Evolutionary conservation across 2,329 filamentous ascomycete genomes (phyloP).

Genomic region (Chaetomium sp.): DNA sequence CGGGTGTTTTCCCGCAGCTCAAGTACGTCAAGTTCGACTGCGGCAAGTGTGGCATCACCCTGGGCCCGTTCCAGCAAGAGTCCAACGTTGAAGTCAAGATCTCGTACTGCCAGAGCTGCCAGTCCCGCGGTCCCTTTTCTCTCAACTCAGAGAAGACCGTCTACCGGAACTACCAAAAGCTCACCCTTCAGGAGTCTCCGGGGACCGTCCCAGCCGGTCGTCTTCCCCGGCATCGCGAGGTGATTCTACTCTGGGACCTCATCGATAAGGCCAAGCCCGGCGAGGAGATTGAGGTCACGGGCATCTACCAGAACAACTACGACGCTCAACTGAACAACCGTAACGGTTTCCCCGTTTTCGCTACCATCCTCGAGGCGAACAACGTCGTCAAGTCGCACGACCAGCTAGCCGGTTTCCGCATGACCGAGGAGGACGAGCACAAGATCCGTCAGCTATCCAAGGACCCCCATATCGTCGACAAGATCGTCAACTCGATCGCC

Average conservation of each 20-base stretch:
- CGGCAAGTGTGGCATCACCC: constrained; percentile 84
- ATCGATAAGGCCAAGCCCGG: constrained; percentile 97
- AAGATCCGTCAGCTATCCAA: constrained; percentile 84
- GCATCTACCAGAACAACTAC: constrained; percentile 97
- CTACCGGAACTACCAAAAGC: constrained; percentile 97
- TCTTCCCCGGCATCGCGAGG: constrained; percentile 88
- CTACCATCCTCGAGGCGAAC: constrained; percentile 95
- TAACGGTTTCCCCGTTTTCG: constrained; percentile 97
- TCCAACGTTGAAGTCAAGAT: constrained; percentile 96
- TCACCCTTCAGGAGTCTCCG: constrained; percentile 95
- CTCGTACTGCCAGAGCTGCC: constrained; percentile 93
- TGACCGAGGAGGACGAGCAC: constrained; percentile 94
- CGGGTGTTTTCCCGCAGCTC: constrained; percentile 93
- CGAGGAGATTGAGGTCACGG: constrained; percentile 95
- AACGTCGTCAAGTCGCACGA: constrained; percentile 97
- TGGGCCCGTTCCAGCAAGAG: constrained; percentile 97
- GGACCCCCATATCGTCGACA: constrained; percentile 90
- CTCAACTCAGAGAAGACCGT: constrained; percentile 97
- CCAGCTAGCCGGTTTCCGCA: constrained; percentile 91
- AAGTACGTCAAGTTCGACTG: constrained; percentile 99
- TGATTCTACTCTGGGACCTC: constrained; percentile 93
- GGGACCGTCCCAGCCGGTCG: constrained; percentile 95
- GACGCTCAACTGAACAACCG: constrained; percentile 97
- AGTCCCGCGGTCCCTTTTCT: constrained; percentile 91
- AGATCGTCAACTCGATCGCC: constrained; percentile 88